Conservation (phyloP, 352 stramenopile species). For the Elongisporangium undulatum region DNA sequence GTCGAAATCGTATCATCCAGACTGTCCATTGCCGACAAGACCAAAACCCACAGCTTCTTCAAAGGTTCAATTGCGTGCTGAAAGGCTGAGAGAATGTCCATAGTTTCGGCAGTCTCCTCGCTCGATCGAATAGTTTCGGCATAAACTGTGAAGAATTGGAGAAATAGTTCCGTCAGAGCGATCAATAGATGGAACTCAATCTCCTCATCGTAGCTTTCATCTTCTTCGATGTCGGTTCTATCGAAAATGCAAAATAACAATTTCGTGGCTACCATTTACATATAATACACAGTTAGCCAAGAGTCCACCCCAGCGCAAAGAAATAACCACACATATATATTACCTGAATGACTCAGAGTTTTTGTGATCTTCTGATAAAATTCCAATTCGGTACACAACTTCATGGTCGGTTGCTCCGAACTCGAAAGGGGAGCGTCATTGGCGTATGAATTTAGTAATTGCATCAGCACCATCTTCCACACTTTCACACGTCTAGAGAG, state of each 20-base stretch:
- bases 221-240: slow-evolving; percentile 59
- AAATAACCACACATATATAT: slow-evolving; percentile 5
- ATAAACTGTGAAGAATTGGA: slow-evolving; percentile 57
- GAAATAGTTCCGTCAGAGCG: slow-evolving; percentile 45
- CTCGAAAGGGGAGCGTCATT: slow-evolving; percentile 11
- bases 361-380: slow-evolving; percentile 34
- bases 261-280: slow-evolving; percentile 30
- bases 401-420: slow-evolving; percentile 13
- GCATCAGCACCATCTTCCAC: slow-evolving; percentile 58
- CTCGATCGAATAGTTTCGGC: slow-evolving; percentile 20
- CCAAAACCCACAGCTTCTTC: slow-evolving; percentile 45
- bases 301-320: neutral
- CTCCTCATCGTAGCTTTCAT: slow-evolving; percentile 72
- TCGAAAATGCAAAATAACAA: slow-evolving; percentile 70
- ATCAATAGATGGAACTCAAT: slow-evolving; percentile 64
- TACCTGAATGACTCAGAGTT: slow-evolving; percentile 38
- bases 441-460: slow-evolving; percentile 28
- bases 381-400: slow-evolving; percentile 20
- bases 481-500: slow-evolving; percentile 52
- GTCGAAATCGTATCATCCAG: slow-evolving; percentile 44
- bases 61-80: slow-evolving; percentile 26
- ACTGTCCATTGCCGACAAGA: slow-evolving; percentile 30
- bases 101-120: slow-evolving; percentile 7
- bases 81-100: slow-evolving; percentile 14
- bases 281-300: slow-evolving; percentile 2